These are phyloP conservation scores for Colletotrichum paranaense DNA, from an alignment of 2,329 filamentous ascomycete species.

Conservation along the genomic window DNA sequence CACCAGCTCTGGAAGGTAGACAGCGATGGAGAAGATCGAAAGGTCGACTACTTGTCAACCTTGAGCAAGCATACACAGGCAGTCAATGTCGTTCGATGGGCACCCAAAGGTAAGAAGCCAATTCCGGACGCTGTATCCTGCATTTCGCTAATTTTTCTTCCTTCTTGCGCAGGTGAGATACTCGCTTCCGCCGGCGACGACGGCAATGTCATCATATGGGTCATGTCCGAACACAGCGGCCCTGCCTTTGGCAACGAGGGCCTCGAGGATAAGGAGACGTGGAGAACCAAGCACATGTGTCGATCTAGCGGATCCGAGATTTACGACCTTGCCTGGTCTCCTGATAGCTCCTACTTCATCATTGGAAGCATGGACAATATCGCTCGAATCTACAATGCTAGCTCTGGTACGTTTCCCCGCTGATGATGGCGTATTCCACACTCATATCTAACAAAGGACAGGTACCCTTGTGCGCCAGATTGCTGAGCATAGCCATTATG, in stretches of 20 bases:
- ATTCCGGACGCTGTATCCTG: neutral
- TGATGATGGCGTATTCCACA: neutral
- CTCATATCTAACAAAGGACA: constrained; percentile 38
- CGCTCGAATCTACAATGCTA: constrained; percentile 94
- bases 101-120: constrained; percentile 79
- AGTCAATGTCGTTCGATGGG: constrained; percentile 97
- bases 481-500: constrained; percentile 97
- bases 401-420: constrained; percentile 73
- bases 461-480: constrained; percentile 85
- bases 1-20: constrained; percentile 90
- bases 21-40: constrained; percentile 83
- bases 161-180: constrained; percentile 76
- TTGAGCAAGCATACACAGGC: constrained; percentile 95
- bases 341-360: constrained; percentile 96
- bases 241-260: constrained; percentile 83
- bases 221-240: constrained; percentile 82
- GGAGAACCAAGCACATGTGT: constrained; percentile 98
- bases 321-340: constrained; percentile 98
- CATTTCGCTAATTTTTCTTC: neutral
- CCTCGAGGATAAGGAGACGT: constrained; percentile 94
- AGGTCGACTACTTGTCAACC: constrained; percentile 91
- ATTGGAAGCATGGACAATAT: constrained; percentile 99
- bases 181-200: constrained; percentile 97
- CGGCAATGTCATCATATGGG: constrained; percentile 96
- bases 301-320: constrained; percentile 95